Evolutionary conservation across 2,329 filamentous ascomycete genomes (phyloP), one percentile per base, ranked within the genome.

Genomic region (Calonectria crousiana): DNA sequence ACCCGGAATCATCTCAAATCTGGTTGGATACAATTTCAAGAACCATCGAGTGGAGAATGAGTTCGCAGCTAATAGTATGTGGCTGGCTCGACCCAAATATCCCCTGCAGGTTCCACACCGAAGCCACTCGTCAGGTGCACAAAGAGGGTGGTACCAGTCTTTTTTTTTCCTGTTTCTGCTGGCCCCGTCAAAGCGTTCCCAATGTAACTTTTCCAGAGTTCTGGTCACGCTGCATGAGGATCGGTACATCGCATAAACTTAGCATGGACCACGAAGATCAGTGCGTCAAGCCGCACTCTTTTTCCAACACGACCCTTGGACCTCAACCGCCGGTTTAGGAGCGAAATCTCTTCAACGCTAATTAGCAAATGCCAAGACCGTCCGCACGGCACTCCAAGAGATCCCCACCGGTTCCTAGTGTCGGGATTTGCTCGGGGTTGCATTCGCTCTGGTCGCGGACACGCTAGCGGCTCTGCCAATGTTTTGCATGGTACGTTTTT

Each of bases 121-220:
- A 62, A 62, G 36, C 56, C 23, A 62, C 23, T 41, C n/a, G n/a
- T 60, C 56, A 56, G 34, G n/a, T 16, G n/a, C 5, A 41, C 34
- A 26, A 38, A 34, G 26, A 23, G n/a, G 56, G 23, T 47, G 56
- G 23, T 47, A 47, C 44, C 44, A 3, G n/a, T 47, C 18, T 62
- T 62, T 41, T 26, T 18, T 41, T 41, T 41, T 38, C 36, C 44
- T 23, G 20, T 47, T 47, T 47, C 44, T 47, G 44, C n/a, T 23
- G n/a, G n/a, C 20, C 36, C 34, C 23, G 56, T 62, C 56, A 41
- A 28, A 62, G 56, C 56, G 20, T 41, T 38, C 13, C 56, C n/a
- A 28, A 62, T 62, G 56, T 62, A 62, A 62, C 56, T 62, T 62
- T 62, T 62, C 56, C 56, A 41, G 56, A 26, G 56, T 62, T 62